Evolutionary conservation across 192 early-diverging fungal genomes (phyloP), one percentile per base, ranked within the genome.

Genomic region (Kickxella alabastrina): DNA sequence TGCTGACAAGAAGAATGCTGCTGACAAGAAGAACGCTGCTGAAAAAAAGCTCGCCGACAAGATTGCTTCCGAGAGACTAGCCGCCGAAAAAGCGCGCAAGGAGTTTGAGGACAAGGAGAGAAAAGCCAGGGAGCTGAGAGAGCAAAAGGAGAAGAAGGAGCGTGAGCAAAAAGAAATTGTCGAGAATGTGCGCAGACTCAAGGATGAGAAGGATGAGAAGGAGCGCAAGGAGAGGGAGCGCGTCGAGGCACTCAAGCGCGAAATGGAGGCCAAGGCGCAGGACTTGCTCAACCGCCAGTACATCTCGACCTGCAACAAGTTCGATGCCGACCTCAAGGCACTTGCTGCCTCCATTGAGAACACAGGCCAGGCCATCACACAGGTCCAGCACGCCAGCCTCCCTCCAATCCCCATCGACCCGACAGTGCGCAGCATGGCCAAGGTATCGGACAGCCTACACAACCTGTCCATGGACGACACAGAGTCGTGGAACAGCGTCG

Each of bases 401-500:
- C 64, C 71, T 22, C 64, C 71, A 7, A 75, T 75, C 35, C n/a
- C 27, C 4, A 53, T 75, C 18, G 60, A 75, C 18, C 27, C 51
- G 13, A 28, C 69, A 5, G 58, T 73, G 24, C 43, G 52, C 38
- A 34, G 28, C 24, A 35, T 56, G 64, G 52, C 56, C 5, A 32
- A 51, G 32, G 26, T 62, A n/a, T 46, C 45, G 9, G 49, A 29
- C 32, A 19, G 39, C 36, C 54, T 67, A 29, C 39, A 59, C 15
- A 40, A 44, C 6, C 43, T 75, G 55, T 52, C 50, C 46, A 62
- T 75, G 19, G 71, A 67, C 27, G 71, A 75, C 39, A 59, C 58
- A 5, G 59, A 58, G 10, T 48, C 57, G 23, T 75, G 63, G 63
- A 59, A 57, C 48, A 53, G 55, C 54, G 53, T 65, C 6, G 71